These are phyloP conservation scores for Suhomyces faveliae DNA, from an alignment of 805 yeast species.

Conservation along the genomic window DNA sequence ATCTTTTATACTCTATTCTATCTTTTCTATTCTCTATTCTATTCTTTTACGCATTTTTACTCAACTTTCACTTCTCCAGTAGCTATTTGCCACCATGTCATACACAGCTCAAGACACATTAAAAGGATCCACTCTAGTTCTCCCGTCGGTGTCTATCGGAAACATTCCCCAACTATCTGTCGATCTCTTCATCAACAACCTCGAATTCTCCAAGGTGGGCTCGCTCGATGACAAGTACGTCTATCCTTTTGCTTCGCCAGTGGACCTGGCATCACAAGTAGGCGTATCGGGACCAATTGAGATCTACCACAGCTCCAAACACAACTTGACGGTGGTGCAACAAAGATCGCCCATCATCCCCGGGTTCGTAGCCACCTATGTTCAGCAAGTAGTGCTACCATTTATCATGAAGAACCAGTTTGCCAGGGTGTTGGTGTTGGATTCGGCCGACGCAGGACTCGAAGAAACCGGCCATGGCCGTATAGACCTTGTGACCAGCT, in stretches of 20 bases:
- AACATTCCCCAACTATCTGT: slow-evolving; percentile 83
- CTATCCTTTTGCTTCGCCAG: slow-evolving; percentile 83
- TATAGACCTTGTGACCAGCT: slow-evolving; percentile 27
- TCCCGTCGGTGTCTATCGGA: slow-evolving; percentile 85
- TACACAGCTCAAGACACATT: background rate
- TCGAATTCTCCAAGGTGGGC: slow-evolving; percentile 50
- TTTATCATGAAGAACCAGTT: slow-evolving; percentile 45
- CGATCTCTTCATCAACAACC: slow-evolving; percentile 71
- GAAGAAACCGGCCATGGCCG: slow-evolving; percentile 21
- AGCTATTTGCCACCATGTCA: background rate
- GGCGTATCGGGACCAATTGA: slow-evolving; percentile 66
- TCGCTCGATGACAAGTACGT: slow-evolving; percentile 58
- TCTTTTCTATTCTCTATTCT: background rate
- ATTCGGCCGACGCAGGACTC: slow-evolving; percentile 70
- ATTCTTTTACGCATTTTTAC: too few species aligned
- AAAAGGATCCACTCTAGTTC: slow-evolving; percentile 49
- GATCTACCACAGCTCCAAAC: slow-evolving; percentile 46
- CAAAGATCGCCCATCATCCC: slow-evolving; percentile 85
- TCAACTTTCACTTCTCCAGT: background rate
- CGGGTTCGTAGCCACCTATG: slow-evolving; percentile 50
- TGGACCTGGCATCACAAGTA: slow-evolving; percentile 38
- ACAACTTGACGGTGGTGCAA: slow-evolving; percentile 60
- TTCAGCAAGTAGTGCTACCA: slow-evolving; percentile 50
- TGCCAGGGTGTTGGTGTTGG: slow-evolving; percentile 52
- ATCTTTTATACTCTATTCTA: too few species aligned